A percentile compares a stretch with the other conserved stretches of the same genome.
Conservation (phyloP, 2,329 filamentous ascomycete genomes). For the Daldinia sp. region DNA sequence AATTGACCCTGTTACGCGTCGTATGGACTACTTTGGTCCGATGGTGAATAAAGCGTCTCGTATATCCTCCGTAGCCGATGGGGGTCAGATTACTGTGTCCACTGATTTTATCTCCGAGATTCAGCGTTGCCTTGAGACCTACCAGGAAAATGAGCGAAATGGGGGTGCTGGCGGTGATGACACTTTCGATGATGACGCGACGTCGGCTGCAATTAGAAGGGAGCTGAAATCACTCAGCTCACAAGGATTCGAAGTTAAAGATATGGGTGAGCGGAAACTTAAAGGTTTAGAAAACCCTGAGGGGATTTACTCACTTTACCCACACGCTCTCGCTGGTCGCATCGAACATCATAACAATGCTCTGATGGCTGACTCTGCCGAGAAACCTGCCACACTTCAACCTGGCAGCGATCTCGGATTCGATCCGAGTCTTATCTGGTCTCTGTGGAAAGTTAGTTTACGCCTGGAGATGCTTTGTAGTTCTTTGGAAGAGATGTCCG, state of each 20-base stretch:
- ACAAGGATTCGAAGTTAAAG: constrained; percentile 96
- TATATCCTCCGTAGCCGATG: constrained; percentile 94
- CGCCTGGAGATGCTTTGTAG: constrained; percentile 94
- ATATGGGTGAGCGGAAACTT: constrained; percentile 92
- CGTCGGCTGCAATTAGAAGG: constrained; percentile 82
- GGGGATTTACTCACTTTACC: constrained; percentile 94
- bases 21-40: constrained; percentile 99
- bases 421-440: constrained; percentile 88
- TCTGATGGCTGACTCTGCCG: constrained; percentile 55
- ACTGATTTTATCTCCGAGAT: constrained; percentile 98
- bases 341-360: constrained; percentile 74
- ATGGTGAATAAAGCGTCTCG: constrained; percentile 98
- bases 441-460: constrained; percentile 88
- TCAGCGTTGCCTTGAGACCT: constrained; percentile 87
- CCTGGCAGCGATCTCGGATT: constrained; percentile 76
- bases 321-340: constrained; percentile 85
- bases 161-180: constrained; percentile 79
- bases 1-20: constrained; percentile 92
- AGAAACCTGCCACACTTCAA: constrained; percentile 71
- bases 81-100: constrained; percentile 95
- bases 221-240: constrained; percentile 88
- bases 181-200: constrained; percentile 78
- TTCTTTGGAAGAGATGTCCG: constrained; percentile 78
- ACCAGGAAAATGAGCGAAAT: constrained; percentile 83
- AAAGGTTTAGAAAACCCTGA: constrained; percentile 98